Evolutionary conservation across 768 basidiomycete species (phyloP).

Genomic region (Lactifluus pinguis): DNA sequence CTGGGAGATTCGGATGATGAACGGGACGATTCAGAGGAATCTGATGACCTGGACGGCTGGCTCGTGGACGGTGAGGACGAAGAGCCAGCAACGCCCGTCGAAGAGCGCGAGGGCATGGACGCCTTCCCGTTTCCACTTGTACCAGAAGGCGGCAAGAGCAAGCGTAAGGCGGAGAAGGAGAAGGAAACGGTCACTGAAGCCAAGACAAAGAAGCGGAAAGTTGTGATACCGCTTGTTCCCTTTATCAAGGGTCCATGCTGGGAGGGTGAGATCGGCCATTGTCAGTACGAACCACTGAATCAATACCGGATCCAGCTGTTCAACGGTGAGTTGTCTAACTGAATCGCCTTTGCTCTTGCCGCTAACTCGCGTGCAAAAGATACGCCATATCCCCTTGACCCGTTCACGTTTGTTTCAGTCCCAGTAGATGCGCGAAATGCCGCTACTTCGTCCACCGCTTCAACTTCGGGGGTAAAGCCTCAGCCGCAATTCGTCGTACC

Average conservation of each 20-base stretch:
- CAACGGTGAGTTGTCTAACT: slow-evolving; percentile 52
- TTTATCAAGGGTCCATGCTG: slow-evolving; percentile 78
- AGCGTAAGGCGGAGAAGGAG: slow-evolving; percentile 42
- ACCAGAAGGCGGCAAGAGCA: slow-evolving; percentile 46
- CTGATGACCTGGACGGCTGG: slow-evolving; percentile 73
- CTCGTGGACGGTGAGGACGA: slow-evolving; percentile 66
- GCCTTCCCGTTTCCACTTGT: slow-evolving; percentile 27
- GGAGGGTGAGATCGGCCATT: slow-evolving; percentile 60
- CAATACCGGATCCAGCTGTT: slow-evolving; percentile 72
- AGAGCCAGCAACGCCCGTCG: slow-evolving; percentile 34
- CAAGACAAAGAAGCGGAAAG: slow-evolving; percentile 67
- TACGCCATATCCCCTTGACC: slow-evolving; percentile 62
- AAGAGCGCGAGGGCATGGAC: slow-evolving; percentile 31
- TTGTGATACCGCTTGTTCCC: slow-evolving; percentile 70
- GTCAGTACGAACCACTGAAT: slow-evolving; percentile 61
- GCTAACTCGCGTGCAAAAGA: slow-evolving; percentile 35
- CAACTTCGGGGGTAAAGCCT: slow-evolving; percentile 12
- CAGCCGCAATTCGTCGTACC: slow-evolving; percentile 38
- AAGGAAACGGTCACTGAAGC: slow-evolving; percentile 50
- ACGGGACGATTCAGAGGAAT: slow-evolving; percentile 52
- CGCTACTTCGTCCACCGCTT: slow-evolving; percentile 22
- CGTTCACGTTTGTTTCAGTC: slow-evolving; percentile 62
- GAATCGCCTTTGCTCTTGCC: background rate
- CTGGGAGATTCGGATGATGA: slow-evolving; percentile 52
- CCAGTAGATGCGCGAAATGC: slow-evolving; percentile 33